Evolutionary conservation across 2,329 filamentous ascomycete genomes (phyloP).

Genomic region (Magnaporthiopsis incrustans): DNA sequence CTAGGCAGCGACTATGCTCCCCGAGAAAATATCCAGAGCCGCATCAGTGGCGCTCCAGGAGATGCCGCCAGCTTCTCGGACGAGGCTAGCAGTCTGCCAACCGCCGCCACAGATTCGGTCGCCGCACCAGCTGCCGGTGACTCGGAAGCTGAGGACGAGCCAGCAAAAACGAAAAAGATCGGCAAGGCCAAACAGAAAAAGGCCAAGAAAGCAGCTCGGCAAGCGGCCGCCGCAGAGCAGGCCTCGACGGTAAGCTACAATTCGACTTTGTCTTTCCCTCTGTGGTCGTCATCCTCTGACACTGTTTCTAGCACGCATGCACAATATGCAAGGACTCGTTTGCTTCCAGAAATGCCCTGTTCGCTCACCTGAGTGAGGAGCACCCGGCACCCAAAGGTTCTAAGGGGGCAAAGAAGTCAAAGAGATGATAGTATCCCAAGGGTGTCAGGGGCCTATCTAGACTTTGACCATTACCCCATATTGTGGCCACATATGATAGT

Average conservation of each 20-base stretch:
- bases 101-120: not conserved
- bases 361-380: slow-evolving; percentile 6
- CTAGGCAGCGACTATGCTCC: slow-evolving; percentile 35
- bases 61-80: no score
- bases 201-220: slow-evolving; percentile 10
- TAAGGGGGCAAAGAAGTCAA: slow-evolving; percentile 6
- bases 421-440: slow-evolving; percentile 3
- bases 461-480: not conserved
- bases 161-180: slow-evolving; percentile 31
- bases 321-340: slow-evolving; percentile 5
- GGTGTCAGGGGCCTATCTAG: not conserved
- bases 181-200: slow-evolving; percentile 17
- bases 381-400: not conserved
- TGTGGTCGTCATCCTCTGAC: not conserved
- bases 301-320: not conserved
- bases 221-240: slow-evolving; percentile 4
- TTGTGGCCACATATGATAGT: not conserved
- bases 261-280: not conserved
- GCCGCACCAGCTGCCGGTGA: not conserved
- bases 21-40: slow-evolving; percentile 32
- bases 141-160: not conserved
- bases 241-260: not conserved
- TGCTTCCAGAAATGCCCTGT: slow-evolving; percentile 7
- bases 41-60: slow-evolving; percentile 19
- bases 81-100: not conserved